These are phyloP conservation scores for Xylariomycetidae sp. DNA, from an alignment of 2,329 filamentous ascomycete genomes.

Conservation along the genomic window DNA sequence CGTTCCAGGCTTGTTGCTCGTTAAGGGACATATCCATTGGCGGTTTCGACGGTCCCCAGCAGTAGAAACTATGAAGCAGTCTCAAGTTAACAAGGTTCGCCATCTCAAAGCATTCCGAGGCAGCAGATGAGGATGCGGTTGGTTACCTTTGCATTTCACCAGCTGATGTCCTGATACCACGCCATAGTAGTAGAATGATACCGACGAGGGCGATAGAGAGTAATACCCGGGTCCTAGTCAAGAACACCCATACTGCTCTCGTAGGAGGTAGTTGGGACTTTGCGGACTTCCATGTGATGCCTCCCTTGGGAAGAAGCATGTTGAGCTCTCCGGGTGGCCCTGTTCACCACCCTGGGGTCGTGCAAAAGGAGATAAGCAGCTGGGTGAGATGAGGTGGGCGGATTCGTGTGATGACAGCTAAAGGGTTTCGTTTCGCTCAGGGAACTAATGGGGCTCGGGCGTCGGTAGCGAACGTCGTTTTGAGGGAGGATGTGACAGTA, in stretches of 20 bases:
- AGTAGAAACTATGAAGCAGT: slow-evolving; percentile 71
- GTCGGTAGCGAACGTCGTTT: too few species aligned
- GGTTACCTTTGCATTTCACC: slow-evolving; percentile 86
- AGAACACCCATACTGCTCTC: slow-evolving; percentile 63
- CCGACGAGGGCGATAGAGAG: slow-evolving; percentile 66
- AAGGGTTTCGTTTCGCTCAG: slow-evolving; percentile 1
- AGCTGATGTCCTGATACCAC: slow-evolving; percentile 73
- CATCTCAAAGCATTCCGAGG: not conserved
- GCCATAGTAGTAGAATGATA: slow-evolving; percentile 79
- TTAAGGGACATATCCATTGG: slow-evolving; percentile 93
- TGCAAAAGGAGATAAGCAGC: slow-evolving; percentile 16
- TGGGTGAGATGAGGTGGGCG: slow-evolving; percentile 7
- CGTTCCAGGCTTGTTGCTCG: slow-evolving; percentile 85
- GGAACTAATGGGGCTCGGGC: too few species aligned
- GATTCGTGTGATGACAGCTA: not conserved
- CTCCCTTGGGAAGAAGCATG: slow-evolving; percentile 90
- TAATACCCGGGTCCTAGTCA: slow-evolving; percentile 75
- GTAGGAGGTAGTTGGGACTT: slow-evolving; percentile 73
- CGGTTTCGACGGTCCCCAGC: slow-evolving; percentile 92
- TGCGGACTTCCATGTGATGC: slow-evolving; percentile 88
- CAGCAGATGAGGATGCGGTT: not conserved
- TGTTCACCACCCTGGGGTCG: slow-evolving; percentile 33
- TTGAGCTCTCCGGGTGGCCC: slow-evolving; percentile 36
- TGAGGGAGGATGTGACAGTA: too few species aligned
- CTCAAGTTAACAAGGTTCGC: slow-evolving; percentile 15